These are phyloP conservation scores for Oryza glumipatula DNA, from an alignment of 176 grass and related monocot species.

Conservation along the genomic window DNA sequence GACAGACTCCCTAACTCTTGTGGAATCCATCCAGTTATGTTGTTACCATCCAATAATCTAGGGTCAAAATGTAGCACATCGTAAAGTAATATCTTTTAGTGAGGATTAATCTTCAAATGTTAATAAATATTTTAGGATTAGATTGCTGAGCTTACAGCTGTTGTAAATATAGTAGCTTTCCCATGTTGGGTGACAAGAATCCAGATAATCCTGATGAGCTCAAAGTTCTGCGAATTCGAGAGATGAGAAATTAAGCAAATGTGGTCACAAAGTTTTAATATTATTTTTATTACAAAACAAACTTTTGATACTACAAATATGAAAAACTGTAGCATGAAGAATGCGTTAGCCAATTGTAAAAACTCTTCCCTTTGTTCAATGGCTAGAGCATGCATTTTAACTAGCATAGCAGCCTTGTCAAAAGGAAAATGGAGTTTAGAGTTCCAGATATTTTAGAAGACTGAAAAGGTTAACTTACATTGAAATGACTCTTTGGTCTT, in stretches of 20 bases:
- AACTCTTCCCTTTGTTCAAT: neutral
- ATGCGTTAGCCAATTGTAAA: neutral
- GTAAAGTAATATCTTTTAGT: neutral
- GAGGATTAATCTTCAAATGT: neutral
- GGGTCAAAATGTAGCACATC: neutral
- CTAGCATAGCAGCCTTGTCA: neutral
- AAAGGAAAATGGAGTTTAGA: neutral
- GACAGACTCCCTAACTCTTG: slow-evolving; percentile 66
- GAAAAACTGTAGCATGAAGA: slow-evolving; percentile 3
- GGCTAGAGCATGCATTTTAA: neutral
- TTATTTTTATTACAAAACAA: neutral
- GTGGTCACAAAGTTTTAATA: neutral
- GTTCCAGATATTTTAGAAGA: slow-evolving; percentile 29
- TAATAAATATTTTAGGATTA: slow-evolving; percentile 1
- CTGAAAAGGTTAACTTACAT: slow-evolving; percentile 58
- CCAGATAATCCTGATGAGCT: slow-evolving; percentile 63
- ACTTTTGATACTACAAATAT: slow-evolving; percentile 21
- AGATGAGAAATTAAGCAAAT: slow-evolving; percentile 30
- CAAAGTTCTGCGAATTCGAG: slow-evolving; percentile 57
- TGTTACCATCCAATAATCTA: slow-evolving; percentile 72
- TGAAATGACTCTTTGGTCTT: slow-evolving; percentile 26
- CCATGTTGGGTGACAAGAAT: slow-evolving; percentile 69
- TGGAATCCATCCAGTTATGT: slow-evolving; percentile 82
- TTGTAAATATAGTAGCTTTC: slow-evolving; percentile 57
- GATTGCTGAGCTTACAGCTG: slow-evolving; percentile 60